These are phyloP conservation scores for Fusarium dimerum DNA, from an alignment of 2,329 filamentous ascomycete species.

Conservation along the genomic window DNA sequence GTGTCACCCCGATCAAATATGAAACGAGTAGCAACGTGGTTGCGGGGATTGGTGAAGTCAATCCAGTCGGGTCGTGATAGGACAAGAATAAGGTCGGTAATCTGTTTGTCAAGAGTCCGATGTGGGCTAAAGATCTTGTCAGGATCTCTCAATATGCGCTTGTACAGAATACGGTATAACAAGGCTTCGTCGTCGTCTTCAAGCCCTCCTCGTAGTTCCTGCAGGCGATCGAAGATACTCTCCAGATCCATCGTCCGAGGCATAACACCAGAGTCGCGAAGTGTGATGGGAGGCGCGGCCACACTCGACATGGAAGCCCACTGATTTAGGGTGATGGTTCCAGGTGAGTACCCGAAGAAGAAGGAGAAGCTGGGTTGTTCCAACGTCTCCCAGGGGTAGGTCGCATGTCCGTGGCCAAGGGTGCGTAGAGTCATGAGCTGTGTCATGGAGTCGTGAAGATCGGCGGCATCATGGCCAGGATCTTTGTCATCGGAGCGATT, in stretches of 20 bases:
- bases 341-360: conserved; percentile 64
- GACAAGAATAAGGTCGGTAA: conserved; percentile 69
- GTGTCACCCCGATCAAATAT: conserved; percentile 62
- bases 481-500: conserved; percentile 43
- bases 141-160: conserved; percentile 66
- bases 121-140: conserved; percentile 63
- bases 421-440: conserved; percentile 59
- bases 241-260: conserved; percentile 63
- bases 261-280: conserved; percentile 58
- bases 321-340: conserved; percentile 71
- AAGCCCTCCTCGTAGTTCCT: conserved; percentile 56
- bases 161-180: conserved; percentile 67
- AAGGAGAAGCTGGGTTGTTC: conserved; percentile 75
- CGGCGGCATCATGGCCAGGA: conserved; percentile 46
- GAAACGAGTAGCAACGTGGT: conserved; percentile 74
- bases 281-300: conserved; percentile 55
- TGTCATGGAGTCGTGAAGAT: conserved; percentile 56
- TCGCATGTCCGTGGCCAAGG: conserved; percentile 43
- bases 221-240: conserved; percentile 59
- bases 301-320: conserved; percentile 63
- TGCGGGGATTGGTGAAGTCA: conserved; percentile 68
- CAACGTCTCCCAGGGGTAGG: conserved; percentile 67
- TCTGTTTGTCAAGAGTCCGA: conserved; percentile 68
- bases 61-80: conserved; percentile 71
- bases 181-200: conserved; percentile 59